phyloP scores from a whole-genome alignment of 2,329 filamentous ascomycete genomes.

The Fusarium sp. region DNA sequence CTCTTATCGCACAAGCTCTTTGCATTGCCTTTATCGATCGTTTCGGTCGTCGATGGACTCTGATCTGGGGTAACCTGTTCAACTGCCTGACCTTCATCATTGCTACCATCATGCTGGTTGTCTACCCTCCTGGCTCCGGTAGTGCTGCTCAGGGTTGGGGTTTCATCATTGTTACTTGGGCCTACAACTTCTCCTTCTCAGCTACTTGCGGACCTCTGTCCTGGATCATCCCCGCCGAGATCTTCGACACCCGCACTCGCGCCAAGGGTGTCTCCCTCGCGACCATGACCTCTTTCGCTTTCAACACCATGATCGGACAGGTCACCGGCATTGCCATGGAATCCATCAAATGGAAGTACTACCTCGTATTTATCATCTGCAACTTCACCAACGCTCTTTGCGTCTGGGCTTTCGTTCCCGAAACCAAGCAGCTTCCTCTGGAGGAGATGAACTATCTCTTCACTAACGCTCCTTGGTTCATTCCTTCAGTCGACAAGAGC shows the following conservation, averaged over 20 bases:
- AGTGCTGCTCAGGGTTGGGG: conserved; percentile 55
- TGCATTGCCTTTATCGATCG: conserved; percentile 77
- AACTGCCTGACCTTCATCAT: conserved; percentile 69
- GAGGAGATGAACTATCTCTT: conserved; percentile 78
- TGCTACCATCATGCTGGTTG: conserved; percentile 28
- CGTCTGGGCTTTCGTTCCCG: conserved; percentile 75
- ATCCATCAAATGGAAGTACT: conserved; percentile 61
- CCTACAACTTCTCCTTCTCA: conserved; percentile 83
- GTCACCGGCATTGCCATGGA: conserved; percentile 48
- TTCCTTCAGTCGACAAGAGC: conserved; percentile 18
- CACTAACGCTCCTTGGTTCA: conserved; percentile 55
- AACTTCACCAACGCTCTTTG: conserved; percentile 64
- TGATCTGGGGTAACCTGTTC: conserved; percentile 76
- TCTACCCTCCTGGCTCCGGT: conserved; percentile 25
- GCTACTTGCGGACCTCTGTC: conserved; percentile 75
- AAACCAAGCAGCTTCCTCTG: conserved; percentile 72
- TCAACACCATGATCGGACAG: conserved; percentile 75
- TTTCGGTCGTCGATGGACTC: conserved; percentile 75
- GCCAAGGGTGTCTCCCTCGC: conserved; percentile 80
- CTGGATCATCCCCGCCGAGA: conserved; percentile 74
- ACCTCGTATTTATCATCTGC: conserved; percentile 64
- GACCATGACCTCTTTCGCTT: conserved; percentile 78
- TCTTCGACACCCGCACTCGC: conserved; percentile 81
- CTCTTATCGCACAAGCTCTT: conserved; percentile 39
- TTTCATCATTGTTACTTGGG: conserved; percentile 80